phyloP scores from a whole-genome alignment of 129 eudicot genomes.

The Logfia minima region DNA sequence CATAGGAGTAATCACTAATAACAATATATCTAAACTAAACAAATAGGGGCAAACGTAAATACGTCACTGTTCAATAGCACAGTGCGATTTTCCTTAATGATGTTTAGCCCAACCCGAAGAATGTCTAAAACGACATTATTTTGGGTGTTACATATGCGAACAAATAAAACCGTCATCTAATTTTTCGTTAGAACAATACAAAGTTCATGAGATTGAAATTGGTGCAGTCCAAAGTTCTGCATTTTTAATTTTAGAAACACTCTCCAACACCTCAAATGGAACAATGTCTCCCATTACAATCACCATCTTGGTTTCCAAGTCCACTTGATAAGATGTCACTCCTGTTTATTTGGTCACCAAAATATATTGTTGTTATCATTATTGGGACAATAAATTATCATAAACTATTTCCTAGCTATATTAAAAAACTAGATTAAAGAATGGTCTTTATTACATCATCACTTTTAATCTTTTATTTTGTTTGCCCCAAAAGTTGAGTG shows the following conservation, averaged over 20 bases:
- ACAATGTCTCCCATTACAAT: slow-evolving; percentile 87
- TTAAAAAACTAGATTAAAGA: no score
- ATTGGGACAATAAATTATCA: slow-evolving; percentile 10
- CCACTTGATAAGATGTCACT: slow-evolving; percentile 87
- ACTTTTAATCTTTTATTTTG: not conserved
- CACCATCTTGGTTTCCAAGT: slow-evolving; percentile 94
- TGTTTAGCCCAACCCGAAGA: not conserved
- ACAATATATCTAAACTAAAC: slow-evolving; percentile 4
- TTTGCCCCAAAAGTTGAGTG: not conserved
- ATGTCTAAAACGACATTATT: slow-evolving; percentile 18
- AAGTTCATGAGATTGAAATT: slow-evolving; percentile 17
- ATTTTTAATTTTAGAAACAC: slow-evolving; percentile 79
- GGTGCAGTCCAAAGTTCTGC: slow-evolving; percentile 73
- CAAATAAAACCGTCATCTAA: not conserved
- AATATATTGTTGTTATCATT: not conserved
- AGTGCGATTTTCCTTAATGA: not conserved
- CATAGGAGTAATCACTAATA: not conserved
- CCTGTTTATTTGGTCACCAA: slow-evolving; percentile 45
- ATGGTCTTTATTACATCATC: no score
- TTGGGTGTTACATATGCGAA: not conserved
- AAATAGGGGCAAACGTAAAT: not conserved
- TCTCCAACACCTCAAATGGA: slow-evolving; percentile 92
- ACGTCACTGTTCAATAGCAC: not conserved
- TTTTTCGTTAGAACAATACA: not conserved
- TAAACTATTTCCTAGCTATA: not conserved